Conservation (phyloP, 139 green algal genomes). For the Chlorella sorokiniana region DNA sequence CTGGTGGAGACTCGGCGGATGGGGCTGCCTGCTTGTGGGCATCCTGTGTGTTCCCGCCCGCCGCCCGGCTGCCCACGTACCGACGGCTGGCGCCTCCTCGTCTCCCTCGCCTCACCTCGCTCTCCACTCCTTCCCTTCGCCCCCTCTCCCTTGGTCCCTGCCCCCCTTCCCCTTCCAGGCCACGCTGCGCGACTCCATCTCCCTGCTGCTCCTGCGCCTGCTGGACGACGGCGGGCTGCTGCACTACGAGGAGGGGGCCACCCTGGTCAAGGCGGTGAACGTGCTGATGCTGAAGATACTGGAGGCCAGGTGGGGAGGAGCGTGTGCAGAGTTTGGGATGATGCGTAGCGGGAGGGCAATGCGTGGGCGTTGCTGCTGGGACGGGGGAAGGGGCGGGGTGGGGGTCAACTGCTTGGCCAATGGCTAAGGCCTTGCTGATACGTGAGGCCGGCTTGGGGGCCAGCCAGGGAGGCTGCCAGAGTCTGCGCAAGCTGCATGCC, state of each 20-base stretch:
- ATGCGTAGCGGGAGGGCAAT: background rate
- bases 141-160: background rate
- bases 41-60: no score
- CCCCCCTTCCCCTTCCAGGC: slow-evolving; percentile 31
- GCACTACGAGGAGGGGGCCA: slow-evolving; percentile 53
- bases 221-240: slow-evolving; percentile 65
- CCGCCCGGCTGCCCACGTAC: no score
- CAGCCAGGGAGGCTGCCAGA: no score
- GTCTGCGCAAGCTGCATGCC: no score
- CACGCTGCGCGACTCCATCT: slow-evolving; percentile 53
- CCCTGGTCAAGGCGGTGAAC: slow-evolving; percentile 87
- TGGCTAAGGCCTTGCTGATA: no score
- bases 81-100: no score
- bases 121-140: background rate
- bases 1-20: no score
- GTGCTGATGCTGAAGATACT: slow-evolving; percentile 94
- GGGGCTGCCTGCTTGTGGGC: no score
- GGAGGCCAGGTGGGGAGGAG: slow-evolving; percentile 62
- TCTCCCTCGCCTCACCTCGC: no score
- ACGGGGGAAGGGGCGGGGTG: no score
- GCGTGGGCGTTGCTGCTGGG: background rate
- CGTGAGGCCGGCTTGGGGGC: no score
- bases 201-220: slow-evolving; percentile 66
- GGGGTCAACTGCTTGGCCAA: no score
- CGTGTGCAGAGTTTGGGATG: background rate